Conservation (phyloP, 352 stramenopile species). For the Thraustochytrium striatum region DNA sequence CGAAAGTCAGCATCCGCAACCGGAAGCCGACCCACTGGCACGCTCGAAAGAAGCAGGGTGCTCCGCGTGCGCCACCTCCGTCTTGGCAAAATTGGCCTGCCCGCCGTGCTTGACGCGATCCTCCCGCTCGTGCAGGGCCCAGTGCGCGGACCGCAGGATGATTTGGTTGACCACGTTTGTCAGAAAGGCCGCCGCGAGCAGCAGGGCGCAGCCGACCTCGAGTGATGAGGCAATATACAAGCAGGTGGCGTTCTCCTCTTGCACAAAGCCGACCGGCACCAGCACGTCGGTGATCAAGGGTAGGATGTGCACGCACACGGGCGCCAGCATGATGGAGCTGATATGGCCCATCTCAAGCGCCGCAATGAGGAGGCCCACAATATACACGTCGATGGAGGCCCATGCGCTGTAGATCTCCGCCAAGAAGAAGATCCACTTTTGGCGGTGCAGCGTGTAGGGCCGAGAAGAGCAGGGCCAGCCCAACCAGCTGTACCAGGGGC, state of each 20-base stretch:
- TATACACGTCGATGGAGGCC: conserved; percentile 32
- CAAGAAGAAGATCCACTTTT: conserved; percentile 21
- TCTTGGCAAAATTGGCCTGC: too few relatives aligned
- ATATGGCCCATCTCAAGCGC: conserved; percentile 35
- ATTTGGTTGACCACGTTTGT: neutral
- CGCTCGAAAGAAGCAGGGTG: too few relatives aligned
- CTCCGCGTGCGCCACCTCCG: too few relatives aligned
- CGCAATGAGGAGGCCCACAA: conserved; percentile 25
- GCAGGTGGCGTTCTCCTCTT: conserved; percentile 36
- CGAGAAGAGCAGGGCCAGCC: neutral
- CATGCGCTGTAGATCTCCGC: conserved; percentile 13
- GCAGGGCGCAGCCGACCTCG: neutral
- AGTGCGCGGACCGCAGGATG: neutral
- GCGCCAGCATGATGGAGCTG: neutral
- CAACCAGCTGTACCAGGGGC: neutral
- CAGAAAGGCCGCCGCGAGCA: neutral
- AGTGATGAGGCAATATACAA: conserved; percentile 7
- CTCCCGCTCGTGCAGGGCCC: conserved; percentile 21
- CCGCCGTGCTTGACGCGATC: neutral
- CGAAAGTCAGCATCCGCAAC: too few relatives aligned
- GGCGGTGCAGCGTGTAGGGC: neutral
- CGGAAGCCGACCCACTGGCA: too few relatives aligned
- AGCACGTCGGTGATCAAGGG: conserved; percentile 12
- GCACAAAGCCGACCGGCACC: conserved; percentile 1
- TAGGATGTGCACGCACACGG: conserved; percentile 26